Percentiles rank a stretch among this genome's conserved stretches.
These are phyloP conservation scores for Metarhizium humberi DNA, from an alignment of 2,329 filamentous ascomycete genomes.

Conservation along the genomic window DNA sequence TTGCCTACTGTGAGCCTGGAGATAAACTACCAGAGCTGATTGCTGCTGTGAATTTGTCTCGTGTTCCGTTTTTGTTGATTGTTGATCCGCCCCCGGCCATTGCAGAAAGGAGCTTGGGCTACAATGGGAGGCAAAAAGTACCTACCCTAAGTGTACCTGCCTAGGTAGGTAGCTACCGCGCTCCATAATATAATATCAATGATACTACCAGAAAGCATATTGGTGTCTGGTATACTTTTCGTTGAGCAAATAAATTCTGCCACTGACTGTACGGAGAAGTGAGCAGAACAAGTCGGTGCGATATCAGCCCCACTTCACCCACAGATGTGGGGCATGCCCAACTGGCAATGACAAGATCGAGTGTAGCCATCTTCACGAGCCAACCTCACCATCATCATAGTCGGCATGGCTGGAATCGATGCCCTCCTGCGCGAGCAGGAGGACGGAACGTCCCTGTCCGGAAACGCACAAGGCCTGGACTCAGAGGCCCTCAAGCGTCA, in stretches of 20 bases:
- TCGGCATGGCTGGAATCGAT: constrained; percentile 25
- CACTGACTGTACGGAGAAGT: background rate
- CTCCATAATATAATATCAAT: too few species aligned
- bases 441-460: constrained; percentile 6
- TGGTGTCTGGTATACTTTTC: too few species aligned
- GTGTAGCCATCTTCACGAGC: background rate
- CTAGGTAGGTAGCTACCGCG: too few species aligned
- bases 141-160: too few species aligned
- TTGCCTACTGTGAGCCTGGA: background rate
- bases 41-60: too few species aligned
- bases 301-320: constrained; percentile 9
- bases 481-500: constrained; percentile 56
- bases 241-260: too few species aligned
- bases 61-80: too few species aligned
- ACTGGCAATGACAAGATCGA: constrained; percentile 2
- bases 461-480: constrained; percentile 25
- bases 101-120: too few species aligned
- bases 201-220: too few species aligned
- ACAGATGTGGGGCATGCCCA: background rate
- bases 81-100: too few species aligned
- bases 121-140: too few species aligned
- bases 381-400: background rate
- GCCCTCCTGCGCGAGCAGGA: constrained; percentile 21
- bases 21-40: background rate
- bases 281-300: background rate